Percentiles rank a stretch among this genome's conserved stretches.
These are phyloP conservation scores for Erigeron canadensis DNA, from an alignment of 129 eudicot species.

Conservation along the genomic window DNA sequence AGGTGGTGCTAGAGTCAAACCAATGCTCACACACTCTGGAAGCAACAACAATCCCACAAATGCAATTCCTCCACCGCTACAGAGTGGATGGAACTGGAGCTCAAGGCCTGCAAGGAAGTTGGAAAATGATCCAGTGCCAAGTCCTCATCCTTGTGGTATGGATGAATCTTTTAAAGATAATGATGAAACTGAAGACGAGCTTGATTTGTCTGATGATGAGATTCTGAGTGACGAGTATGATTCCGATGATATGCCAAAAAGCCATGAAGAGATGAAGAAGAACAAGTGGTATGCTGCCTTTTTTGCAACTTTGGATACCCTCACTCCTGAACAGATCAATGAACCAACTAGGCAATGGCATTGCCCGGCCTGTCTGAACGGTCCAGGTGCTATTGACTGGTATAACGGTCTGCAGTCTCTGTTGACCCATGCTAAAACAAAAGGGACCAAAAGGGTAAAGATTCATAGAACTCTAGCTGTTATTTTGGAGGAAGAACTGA, in stretches of 20 bases:
- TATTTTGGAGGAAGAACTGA: constrained; percentile 74
- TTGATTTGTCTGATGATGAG: constrained; percentile 62
- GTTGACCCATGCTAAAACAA: constrained; percentile 66
- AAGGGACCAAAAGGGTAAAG: constrained; percentile 60
- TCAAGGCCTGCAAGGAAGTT: constrained; percentile 28
- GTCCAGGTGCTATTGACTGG: constrained; percentile 80
- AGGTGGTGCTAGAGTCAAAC: constrained; percentile 34
- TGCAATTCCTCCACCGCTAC: constrained; percentile 50
- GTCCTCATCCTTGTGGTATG: constrained; percentile 10
- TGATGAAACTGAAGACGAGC: constrained; percentile 26
- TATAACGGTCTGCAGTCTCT: constrained; percentile 66
- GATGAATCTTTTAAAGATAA: constrained; percentile 24
- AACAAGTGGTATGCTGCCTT: constrained; percentile 46
- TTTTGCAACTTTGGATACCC: constrained; percentile 43
- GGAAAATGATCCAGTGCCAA: constrained; percentile 12
- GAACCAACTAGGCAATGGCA: constrained; percentile 70
- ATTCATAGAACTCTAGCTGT: constrained; percentile 63
- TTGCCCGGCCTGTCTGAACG: constrained; percentile 73
- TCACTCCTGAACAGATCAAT: constrained; percentile 55
- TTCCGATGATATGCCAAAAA: constrained; percentile 58
- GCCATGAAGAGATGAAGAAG: constrained; percentile 59
- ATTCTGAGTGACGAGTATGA: constrained; percentile 52
- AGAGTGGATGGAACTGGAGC: constrained; percentile 54
- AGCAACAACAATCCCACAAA: constrained; percentile 14
- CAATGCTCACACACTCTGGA: constrained; percentile 19